Evolutionary conservation across 2,329 filamentous ascomycete genomes (phyloP).

Genomic region (Ophiostoma triangulosporum): DNA sequence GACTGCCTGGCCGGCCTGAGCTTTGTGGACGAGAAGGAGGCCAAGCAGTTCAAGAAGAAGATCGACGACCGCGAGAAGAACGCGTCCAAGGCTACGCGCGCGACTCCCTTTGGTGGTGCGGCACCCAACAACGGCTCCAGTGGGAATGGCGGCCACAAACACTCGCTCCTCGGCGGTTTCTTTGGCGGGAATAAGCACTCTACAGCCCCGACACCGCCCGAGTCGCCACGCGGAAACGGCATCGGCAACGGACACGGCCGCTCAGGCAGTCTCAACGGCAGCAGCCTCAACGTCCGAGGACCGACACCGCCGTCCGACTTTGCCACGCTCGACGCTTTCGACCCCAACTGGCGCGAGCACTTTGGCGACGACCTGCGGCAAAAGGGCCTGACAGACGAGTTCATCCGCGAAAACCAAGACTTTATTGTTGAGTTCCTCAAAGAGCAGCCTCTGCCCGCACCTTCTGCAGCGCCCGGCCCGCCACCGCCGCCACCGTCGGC

Average conservation of each 20-base stretch:
- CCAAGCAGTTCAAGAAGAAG: slow-evolving; percentile 93
- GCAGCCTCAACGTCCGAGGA: slow-evolving; percentile 4
- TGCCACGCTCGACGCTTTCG: slow-evolving; percentile 48
- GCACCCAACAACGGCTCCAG: slow-evolving; percentile 17
- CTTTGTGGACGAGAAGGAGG: slow-evolving; percentile 95
- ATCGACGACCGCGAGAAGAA: slow-evolving; percentile 94
- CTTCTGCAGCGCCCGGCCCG: slow-evolving; percentile 8
- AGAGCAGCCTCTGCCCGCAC: slow-evolving; percentile 29
- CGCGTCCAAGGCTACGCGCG: slow-evolving; percentile 72
- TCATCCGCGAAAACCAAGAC: slow-evolving; percentile 54
- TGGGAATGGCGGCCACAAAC: slow-evolving; percentile 24
- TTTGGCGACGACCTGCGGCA: slow-evolving; percentile 50
- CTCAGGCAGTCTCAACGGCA: slow-evolving; percentile 23
- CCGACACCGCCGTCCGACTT: slow-evolving; percentile 39
- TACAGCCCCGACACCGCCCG: slow-evolving; percentile 43
- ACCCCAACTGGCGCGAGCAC: slow-evolving; percentile 50
- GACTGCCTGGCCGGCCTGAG: slow-evolving; percentile 81
- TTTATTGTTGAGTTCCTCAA: slow-evolving; percentile 53
- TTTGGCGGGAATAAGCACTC: slow-evolving; percentile 31
- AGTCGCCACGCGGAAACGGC: slow-evolving; percentile 35
- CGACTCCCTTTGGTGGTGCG: slow-evolving; percentile 57
- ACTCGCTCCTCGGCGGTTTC: slow-evolving; percentile 44
- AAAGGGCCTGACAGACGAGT: slow-evolving; percentile 51
- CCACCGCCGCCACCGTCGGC: slow-evolving; percentile 11
- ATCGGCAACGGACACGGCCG: slow-evolving; percentile 18